These are phyloP conservation scores for Moelleriella libera DNA, from an alignment of 2,329 filamentous ascomycete species.

Conservation along the genomic window DNA sequence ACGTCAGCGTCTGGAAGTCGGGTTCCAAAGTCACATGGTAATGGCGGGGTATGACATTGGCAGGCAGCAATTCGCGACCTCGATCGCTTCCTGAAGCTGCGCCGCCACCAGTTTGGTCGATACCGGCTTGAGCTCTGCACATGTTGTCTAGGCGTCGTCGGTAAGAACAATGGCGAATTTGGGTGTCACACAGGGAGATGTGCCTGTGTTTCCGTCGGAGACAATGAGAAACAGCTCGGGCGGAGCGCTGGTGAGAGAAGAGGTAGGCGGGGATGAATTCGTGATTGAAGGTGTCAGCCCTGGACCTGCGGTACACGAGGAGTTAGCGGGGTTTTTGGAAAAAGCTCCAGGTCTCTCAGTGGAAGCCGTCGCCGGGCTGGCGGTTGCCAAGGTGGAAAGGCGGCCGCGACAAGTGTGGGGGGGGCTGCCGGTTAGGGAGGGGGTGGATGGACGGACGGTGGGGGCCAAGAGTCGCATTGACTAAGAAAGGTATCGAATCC, in stretches of 20 bases:
- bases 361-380: too few relatives aligned
- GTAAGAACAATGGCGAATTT: constrained; percentile 54
- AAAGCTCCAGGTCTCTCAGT: too few relatives aligned
- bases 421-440: too few relatives aligned
- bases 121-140: constrained; percentile 37
- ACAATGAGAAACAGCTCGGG: not conserved
- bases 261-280: not conserved
- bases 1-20: constrained; percentile 76
- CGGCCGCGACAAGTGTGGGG: too few relatives aligned
- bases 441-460: too few relatives aligned
- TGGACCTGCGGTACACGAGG: too few relatives aligned
- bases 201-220: not conserved
- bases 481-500: too few relatives aligned
- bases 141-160: constrained; percentile 46
- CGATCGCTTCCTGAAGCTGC: constrained; percentile 9
- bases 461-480: too few relatives aligned
- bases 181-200: constrained; percentile 4
- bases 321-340: too few relatives aligned
- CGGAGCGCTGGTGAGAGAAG: not conserved
- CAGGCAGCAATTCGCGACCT: constrained; percentile 68
- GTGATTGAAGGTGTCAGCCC: too few relatives aligned
- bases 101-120: constrained; percentile 19
- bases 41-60: constrained; percentile 82
- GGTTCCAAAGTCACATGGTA: constrained; percentile 89
- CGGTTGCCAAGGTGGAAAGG: too few relatives aligned